A percentile compares a stretch with the other conserved stretches of the same genome.
Conservation (phyloP, 495 filamentous ascomycete species). For the Talaromyces wortmannii region DNA sequence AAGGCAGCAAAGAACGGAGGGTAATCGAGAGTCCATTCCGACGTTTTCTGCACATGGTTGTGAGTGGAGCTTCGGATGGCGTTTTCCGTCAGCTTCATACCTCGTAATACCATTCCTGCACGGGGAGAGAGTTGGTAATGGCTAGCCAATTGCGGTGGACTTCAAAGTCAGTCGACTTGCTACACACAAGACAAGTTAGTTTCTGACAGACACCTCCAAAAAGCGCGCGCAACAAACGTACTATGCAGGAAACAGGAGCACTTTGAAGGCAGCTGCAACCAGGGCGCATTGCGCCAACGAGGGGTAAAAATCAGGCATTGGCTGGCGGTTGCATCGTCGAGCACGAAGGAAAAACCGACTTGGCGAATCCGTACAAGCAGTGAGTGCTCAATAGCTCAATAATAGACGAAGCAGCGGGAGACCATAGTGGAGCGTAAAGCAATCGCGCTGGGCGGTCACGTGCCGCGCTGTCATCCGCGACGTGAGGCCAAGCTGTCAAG, state of each 20-base stretch:
- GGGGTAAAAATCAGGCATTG: conserved; percentile 78
- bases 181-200: conserved; percentile 21
- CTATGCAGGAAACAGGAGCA: conserved; percentile 95
- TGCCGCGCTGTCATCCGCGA: neutral
- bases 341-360: conserved; percentile 1
- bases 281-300: conserved; percentile 82
- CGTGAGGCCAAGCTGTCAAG: conserved; percentile 6
- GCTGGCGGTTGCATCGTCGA: conserved; percentile 20
- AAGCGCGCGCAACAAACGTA: conserved; percentile 38
- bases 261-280: conserved; percentile 82
- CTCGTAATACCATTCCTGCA: conserved; percentile 93
- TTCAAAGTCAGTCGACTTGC: conserved; percentile 99
- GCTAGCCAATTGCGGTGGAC: conserved; percentile 98
- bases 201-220: neutral
- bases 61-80: neutral
- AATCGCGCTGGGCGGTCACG: neutral
- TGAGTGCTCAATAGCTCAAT: neutral
- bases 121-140: conserved; percentile 80
- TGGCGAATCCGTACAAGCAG: neutral
- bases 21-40: conserved; percentile 98
- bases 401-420: too few species aligned
- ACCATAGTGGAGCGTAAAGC: neutral
- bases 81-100: conserved; percentile 24
- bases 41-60: conserved; percentile 57
- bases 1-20: conserved; percentile 97